Evolutionary conservation across 2,329 filamentous ascomycete species (phyloP).

Genomic region (Phymatotrichopsis omnivora): DNA sequence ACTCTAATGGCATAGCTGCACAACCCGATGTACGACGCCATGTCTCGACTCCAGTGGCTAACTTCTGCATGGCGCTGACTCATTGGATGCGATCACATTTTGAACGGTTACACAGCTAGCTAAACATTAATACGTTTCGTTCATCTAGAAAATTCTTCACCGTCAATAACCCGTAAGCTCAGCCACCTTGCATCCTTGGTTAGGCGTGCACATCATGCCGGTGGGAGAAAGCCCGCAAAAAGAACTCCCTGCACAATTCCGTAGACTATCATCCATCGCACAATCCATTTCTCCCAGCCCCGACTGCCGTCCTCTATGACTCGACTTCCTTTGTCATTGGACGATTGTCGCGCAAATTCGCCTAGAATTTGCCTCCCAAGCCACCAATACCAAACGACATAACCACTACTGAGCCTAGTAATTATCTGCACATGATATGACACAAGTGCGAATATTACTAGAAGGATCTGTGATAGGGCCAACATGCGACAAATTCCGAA

Average conservation of each 20-base stretch:
- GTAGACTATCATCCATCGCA: conserved; percentile 70
- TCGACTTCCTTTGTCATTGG: conserved; percentile 35
- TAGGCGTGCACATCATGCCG: conserved; percentile 64
- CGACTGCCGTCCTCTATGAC: conserved; percentile 24
- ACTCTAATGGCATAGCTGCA: no score
- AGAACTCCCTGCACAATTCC: conserved; percentile 69
- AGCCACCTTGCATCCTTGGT: no score
- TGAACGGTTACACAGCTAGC: no score
- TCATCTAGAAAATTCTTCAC: no score
- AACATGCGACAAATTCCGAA: conserved; percentile 41
- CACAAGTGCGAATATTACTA: conserved; percentile 62
- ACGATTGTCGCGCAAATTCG: conserved; percentile 11
- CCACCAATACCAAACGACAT: conserved; percentile 82
- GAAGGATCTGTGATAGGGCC: conserved; percentile 60
- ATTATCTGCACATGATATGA: conserved; percentile 92
- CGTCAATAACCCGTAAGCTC: no score
- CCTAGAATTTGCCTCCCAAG: conserved; percentile 44
- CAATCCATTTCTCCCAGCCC: conserved; percentile 36
- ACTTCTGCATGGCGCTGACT: no score
- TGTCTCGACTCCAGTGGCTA: no score
- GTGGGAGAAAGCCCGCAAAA: conserved; percentile 84
- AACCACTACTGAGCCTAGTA: conserved; percentile 76
- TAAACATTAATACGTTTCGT: no score
- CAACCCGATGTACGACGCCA: no score
- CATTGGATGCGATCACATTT: no score